Evolutionary conservation across 73 alveolate genomes (phyloP), one percentile per base, ranked within the genome.

Genomic region (Paramecium pentaurelia): DNA sequence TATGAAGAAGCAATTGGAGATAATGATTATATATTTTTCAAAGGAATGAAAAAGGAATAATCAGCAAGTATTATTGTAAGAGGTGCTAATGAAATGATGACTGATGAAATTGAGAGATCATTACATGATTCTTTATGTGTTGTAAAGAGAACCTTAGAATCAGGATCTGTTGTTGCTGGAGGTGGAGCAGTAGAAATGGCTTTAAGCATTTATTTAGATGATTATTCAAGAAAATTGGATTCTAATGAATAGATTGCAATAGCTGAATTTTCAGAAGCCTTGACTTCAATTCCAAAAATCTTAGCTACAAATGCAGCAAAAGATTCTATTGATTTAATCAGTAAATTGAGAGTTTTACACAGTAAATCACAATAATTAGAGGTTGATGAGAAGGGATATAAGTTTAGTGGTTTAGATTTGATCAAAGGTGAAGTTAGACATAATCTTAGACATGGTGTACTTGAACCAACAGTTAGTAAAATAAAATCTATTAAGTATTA

Each of bases 101-200:
- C 98, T 42, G 99, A 98, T 64, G 99, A 98, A 95, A 93, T 97
- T 25, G 99, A 98, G 14, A 86, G 99, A 89, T 97, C 99, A 1
- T 86, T 98, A 47, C 99, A 98, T 86, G 99, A 98, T 87, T 97
- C 99, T 18, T 95, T 98, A 70, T 97, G 99, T 88, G 99, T 98
- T 16, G 98, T 98, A 25, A 97, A 98, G 95, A 95, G 99, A 93
- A 98, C 98, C 59, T 95, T 98, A 91, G 99, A 98, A 94, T 84
- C 96, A 51, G 93, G 95, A 64, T 89, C 86, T 36, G 97, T 98
- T 85, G 99, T 98, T n/a, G 97, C 99, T 1, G 99, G 99, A 38
- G 99, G 99, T 60, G 99, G 99, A 37, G 99, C 99, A 34, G 99
- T 98, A 20, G 99, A 98, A 91, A 98, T 97, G 42, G 98, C 99